These are phyloP conservation scores for Jatropha curcas DNA, from an alignment of 345 rosid species.

Conservation along the genomic window DNA sequence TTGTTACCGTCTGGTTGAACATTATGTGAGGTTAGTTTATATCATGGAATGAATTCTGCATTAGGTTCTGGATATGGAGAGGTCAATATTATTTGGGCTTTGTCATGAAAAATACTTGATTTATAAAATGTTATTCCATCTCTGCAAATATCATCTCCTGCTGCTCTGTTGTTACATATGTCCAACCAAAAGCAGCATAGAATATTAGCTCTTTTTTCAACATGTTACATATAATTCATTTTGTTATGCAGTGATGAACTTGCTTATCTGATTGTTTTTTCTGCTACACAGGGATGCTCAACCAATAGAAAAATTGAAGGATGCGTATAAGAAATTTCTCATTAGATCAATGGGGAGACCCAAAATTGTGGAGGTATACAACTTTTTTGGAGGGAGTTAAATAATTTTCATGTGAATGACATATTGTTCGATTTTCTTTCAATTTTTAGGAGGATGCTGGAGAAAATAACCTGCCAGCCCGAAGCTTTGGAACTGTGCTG, in stretches of 20 bases:
- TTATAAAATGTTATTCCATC: background rate
- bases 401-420: background rate
- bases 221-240: conserved; percentile 2
- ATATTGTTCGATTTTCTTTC: conserved; percentile 13
- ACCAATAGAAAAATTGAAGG: conserved; percentile 73
- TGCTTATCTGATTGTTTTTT: conserved; percentile 9
- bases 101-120: background rate
- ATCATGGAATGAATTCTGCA: background rate
- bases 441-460: conserved; percentile 45
- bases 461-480: conserved; percentile 49
- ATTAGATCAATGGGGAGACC: conserved; percentile 63
- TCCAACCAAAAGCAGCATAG: background rate
- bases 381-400: conserved; percentile 4
- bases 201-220: background rate
- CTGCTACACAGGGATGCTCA: conserved; percentile 56
- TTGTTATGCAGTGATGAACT: background rate
- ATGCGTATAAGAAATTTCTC: conserved; percentile 71
- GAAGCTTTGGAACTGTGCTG: conserved; percentile 86
- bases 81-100: background rate
- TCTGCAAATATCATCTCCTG: background rate
- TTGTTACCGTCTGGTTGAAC: no score
- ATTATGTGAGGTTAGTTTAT: background rate
- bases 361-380: conserved; percentile 47
- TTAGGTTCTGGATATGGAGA: background rate
- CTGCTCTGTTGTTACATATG: background rate